phyloP scores from a whole-genome alignment of 352 stramenopile genomes.

The Globisporangium cederbergense region DNA sequence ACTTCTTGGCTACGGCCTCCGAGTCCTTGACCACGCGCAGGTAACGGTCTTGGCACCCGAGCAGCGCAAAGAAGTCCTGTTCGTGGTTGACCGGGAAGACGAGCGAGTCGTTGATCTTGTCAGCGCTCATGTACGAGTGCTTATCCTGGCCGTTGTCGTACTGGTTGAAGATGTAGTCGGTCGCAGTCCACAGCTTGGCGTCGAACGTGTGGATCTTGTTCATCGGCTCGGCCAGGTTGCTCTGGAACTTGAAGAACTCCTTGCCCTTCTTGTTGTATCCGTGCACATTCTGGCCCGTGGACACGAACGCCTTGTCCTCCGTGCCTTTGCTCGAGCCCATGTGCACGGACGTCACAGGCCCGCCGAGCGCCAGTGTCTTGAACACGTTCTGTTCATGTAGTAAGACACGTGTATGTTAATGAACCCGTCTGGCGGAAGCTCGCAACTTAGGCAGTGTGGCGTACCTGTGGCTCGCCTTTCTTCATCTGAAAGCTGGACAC shows the following conservation, averaged over 20 bases:
- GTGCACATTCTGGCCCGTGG: conserved; percentile 63
- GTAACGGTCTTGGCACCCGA: conserved; percentile 76
- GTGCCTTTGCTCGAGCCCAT: conserved; percentile 71
- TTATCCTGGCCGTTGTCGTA: conserved; percentile 83
- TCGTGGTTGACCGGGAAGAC: conserved; percentile 53
- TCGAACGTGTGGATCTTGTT: conserved; percentile 67
- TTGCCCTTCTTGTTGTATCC: conserved; percentile 86
- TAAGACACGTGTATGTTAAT: background rate
- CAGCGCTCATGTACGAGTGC: conserved; percentile 70
- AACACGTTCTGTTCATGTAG: conserved; percentile 40
- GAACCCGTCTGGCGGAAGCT: too few species aligned
- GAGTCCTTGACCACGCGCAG: conserved; percentile 62
- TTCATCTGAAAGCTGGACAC: conserved; percentile 86
- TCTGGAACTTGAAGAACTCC: conserved; percentile 86
- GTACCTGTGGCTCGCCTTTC: conserved; percentile 68
- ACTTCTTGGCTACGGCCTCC: conserved; percentile 59
- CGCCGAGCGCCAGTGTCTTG: conserved; percentile 55
- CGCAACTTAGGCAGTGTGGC: too few species aligned
- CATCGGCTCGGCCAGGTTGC: conserved; percentile 79
- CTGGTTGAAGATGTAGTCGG: conserved; percentile 78
- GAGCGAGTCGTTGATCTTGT: conserved; percentile 80
- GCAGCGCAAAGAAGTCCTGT: conserved; percentile 55
- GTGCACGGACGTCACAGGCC: conserved; percentile 59
- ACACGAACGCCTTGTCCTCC: conserved; percentile 70
- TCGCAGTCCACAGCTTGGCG: conserved; percentile 69